These are phyloP conservation scores for Rhizophagus clarus DNA, from an alignment of 192 early-diverging fungal species.

Conservation along the genomic window DNA sequence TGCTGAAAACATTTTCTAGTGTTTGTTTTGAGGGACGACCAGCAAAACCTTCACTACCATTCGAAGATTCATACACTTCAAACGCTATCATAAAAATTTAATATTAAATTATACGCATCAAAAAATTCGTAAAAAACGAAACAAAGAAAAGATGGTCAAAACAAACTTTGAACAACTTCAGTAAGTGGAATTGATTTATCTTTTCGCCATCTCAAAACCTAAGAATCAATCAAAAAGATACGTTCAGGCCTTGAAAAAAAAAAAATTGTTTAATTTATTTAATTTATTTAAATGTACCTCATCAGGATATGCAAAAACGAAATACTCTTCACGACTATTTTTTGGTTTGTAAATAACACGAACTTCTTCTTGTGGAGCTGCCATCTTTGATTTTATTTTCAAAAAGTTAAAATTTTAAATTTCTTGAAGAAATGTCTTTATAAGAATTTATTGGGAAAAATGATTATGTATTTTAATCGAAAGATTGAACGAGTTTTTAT, in stretches of 20 bases:
- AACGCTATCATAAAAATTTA: slow-evolving; percentile 2
- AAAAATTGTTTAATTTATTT: not conserved
- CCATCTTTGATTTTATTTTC: slow-evolving; percentile 7
- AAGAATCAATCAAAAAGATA: not conserved
- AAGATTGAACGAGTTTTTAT: too few species aligned
- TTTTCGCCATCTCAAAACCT: slow-evolving; percentile 14
- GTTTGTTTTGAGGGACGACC: slow-evolving; percentile 17
- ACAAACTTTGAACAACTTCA: not conserved
- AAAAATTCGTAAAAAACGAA: not conserved
- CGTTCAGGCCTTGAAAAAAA: not conserved
- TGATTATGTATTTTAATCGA: too few species aligned
- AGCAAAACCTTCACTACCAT: slow-evolving; percentile 24
- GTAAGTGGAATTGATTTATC: slow-evolving; percentile 28
- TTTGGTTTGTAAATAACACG: slow-evolving; percentile 19
- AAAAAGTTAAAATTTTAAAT: too few species aligned
- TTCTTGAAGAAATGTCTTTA: too few species aligned
- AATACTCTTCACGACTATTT: slow-evolving; percentile 11
- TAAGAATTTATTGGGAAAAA: too few species aligned
- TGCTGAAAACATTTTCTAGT: slow-evolving; percentile 22
- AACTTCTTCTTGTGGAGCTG: slow-evolving; percentile 3
- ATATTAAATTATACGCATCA: not conserved
- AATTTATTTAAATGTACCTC: not conserved
- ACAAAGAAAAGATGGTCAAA: not conserved
- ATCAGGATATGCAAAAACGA: slow-evolving; percentile 19
- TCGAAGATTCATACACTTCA: slow-evolving; percentile 1